Evolutionary conservation across 2,329 filamentous ascomycete genomes (phyloP).

Genomic region (Xylaria sp.): DNA sequence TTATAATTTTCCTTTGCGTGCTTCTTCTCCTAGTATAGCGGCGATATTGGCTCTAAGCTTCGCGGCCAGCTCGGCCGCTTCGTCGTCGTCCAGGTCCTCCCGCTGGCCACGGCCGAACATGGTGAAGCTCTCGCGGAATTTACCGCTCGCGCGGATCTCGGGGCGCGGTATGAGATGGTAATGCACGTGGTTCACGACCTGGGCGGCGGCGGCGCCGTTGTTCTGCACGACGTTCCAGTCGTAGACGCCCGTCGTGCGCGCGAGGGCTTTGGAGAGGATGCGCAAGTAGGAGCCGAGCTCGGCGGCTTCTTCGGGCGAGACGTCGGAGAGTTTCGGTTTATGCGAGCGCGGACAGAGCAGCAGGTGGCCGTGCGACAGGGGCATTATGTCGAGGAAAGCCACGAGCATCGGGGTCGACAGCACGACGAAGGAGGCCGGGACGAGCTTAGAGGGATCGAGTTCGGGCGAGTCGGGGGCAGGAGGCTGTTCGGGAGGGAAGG

Average conservation of each 20-base stretch:
- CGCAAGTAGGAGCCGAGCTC: constrained; percentile 77
- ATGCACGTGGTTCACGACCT: constrained; percentile 93
- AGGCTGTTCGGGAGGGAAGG: constrained; percentile 59
- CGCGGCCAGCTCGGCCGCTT: constrained; percentile 70
- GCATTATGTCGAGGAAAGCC: constrained; percentile 94
- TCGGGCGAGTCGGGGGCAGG: constrained; percentile 53
- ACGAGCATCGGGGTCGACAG: constrained; percentile 81
- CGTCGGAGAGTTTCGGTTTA: constrained; percentile 79
- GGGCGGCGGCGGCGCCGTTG: constrained; percentile 87
- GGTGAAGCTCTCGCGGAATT: constrained; percentile 74
- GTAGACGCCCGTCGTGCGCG: constrained; percentile 73
- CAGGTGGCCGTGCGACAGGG: constrained; percentile 84
- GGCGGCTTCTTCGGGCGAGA: constrained; percentile 70
- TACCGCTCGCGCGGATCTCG: constrained; percentile 66
- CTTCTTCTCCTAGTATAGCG: constrained; percentile 59
- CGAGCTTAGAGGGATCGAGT: constrained; percentile 44
- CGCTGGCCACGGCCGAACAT: constrained; percentile 83
- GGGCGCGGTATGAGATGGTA: constrained; percentile 94
- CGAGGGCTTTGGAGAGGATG: constrained; percentile 77
- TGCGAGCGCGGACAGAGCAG: constrained; percentile 83
- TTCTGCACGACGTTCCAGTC: constrained; percentile 99
- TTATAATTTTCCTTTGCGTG: constrained; percentile 52
- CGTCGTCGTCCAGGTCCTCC: constrained; percentile 81
- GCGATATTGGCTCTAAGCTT: constrained; percentile 63
- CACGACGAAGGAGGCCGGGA: constrained; percentile 69